These are phyloP conservation scores for Ogataea sp. DNA, from an alignment of 805 yeast species.

Conservation along the genomic window DNA sequence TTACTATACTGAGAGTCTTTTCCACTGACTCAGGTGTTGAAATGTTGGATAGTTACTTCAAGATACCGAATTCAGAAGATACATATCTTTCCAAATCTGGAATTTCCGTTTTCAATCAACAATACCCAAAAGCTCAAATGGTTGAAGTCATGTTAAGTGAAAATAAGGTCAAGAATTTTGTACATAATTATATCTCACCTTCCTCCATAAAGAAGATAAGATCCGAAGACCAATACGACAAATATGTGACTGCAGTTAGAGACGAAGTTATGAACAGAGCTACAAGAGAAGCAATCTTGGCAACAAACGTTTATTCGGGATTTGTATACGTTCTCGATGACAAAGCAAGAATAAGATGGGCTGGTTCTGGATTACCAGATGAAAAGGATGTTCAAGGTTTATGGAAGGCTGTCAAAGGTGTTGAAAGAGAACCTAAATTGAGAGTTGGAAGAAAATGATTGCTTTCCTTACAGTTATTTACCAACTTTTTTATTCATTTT, in stretches of 20 bases:
- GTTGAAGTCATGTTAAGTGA: constrained; percentile 75
- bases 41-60: constrained; percentile 55
- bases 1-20: constrained; percentile 57
- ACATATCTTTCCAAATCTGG: constrained; percentile 33
- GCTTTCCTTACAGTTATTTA: too few relatives aligned
- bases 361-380: constrained; percentile 73
- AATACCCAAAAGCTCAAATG: constrained; percentile 53
- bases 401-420: constrained; percentile 58
- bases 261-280: constrained; percentile 49
- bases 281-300: constrained; percentile 48
- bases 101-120: constrained; percentile 28
- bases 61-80: constrained; percentile 32
- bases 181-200: constrained; percentile 46
- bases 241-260: constrained; percentile 53
- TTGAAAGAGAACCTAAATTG: constrained; percentile 37
- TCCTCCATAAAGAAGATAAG: constrained; percentile 24
- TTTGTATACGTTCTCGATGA: constrained; percentile 74
- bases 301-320: constrained; percentile 77
- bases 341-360: constrained; percentile 79
- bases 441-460: too few relatives aligned
- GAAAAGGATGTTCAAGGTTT: constrained; percentile 55
- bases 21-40: constrained; percentile 65
- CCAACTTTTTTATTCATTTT: too few relatives aligned
- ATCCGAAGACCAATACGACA: constrained; percentile 29
- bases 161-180: constrained; percentile 55